Evolutionary conservation across 257 asterid species (phyloP), one percentile per base, ranked within the genome.

Genomic region (Rauvolfia tetraphylla): DNA sequence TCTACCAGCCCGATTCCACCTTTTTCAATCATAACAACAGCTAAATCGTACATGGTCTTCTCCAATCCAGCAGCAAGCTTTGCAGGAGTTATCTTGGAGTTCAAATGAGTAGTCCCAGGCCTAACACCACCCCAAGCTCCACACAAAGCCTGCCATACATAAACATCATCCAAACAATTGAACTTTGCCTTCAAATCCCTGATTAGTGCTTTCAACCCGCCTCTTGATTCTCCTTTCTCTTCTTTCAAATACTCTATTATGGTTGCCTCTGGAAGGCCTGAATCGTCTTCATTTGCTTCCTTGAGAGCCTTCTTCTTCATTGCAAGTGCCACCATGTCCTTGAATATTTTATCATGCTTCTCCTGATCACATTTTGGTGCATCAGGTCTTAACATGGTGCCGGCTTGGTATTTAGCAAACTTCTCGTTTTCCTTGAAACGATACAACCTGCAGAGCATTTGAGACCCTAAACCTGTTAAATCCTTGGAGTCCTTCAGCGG

Each of bases 121-220:
- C 96, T 70, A 5, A 93, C 70, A 84, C 98, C 98, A n/a, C 98
- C 98, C 98, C 97, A 93, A 31, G 92, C 92, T 17, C 97, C 98
- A 71, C 97, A 92, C 39, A 93, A 48, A 0, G 98, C 98, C 76
- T 92, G 97, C 98, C 97, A 93, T 31, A 92, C 98, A 68, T 93
- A 93, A n/a, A 93, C 95, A 25, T 79, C 89, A 53, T 85, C 97
- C 76, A 93, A 96, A 1, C 85, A 85, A 12, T 79, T 79, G 75
- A 86, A 93, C 4, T 62, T 84, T 56, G 76, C 86, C 82, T 90
- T 92, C 41, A 93, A 80, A 67, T 93, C 98, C 59, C 81, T 87
- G 0, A 89, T 76, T 42, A 87, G 69, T 0, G 87, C 88, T 79
- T 81, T 81, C 77, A 87, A 13, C 0, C 87, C 88, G 12, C 85